Base-by-base conservation (phyloP, 2,329 filamentous ascomycete genomes). In the Calonectria pauciramosa region DNA sequence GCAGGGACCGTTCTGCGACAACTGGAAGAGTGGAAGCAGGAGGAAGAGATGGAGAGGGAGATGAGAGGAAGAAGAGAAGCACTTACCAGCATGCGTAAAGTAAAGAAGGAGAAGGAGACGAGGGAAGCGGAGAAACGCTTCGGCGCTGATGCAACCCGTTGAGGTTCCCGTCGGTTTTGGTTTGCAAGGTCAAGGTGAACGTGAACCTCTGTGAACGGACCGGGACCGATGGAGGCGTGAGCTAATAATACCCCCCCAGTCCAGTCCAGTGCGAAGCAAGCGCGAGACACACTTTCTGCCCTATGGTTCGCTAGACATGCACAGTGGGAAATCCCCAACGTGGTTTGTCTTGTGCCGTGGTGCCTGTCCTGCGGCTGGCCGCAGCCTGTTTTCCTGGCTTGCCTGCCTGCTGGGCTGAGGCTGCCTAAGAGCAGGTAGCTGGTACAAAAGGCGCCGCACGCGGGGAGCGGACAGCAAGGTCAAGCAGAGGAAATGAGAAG, bases 31-130 rank as follows among this genome's bases (percentile, higher is more conserved):
- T 65, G 64, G 30, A 76, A 63, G 75, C 41, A 66, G 65, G 75
- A 60, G 38, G 68, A 71, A 66, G 73, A 76, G 54, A 69, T 69
- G 59, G 64, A 54, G 54, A 38, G 44, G 26, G 66, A 68, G 36
- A 38, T 38, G 47, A 38, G 30, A 44, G 68, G 54, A 71, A 49
- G 26, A 74, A 32, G 69, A 75, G 41, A 71, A 30, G 38, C 65
- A 80, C 79, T 80, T 54, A 80, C 79, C 68, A 71, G 71, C 60
- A 75, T 71, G 68, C 44, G 65, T 69, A 63, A 69, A 63, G 56
- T 60, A 71, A 56, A 56, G 66, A 68, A 65, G 66, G 64, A 66
- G 60, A 67, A 70, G 75, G 66, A 49, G 76, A 76, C 67, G 65
- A 64, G 23, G 72, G 68, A 73, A 49, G 70, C 63, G 78, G 73